Conservation (phyloP, 139 green algal genomes). For the Micromonas pusilla region DNA sequence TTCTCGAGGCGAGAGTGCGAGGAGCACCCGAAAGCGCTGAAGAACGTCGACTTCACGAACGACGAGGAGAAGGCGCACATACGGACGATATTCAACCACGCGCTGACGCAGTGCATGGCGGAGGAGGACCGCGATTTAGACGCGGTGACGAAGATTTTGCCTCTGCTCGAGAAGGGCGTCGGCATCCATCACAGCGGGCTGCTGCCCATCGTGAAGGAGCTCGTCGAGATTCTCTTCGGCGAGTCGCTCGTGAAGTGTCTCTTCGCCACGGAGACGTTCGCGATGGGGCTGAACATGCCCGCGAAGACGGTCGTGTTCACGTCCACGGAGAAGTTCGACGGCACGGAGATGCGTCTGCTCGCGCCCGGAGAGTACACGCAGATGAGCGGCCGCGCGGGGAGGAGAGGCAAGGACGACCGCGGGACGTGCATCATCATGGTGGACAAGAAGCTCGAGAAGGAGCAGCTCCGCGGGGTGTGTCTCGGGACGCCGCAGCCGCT, state of each 20-base stretch:
- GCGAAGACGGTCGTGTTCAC: constrained; percentile 74
- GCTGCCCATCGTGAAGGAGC: constrained; percentile 73
- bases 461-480: constrained; percentile 38
- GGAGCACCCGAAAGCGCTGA: constrained; percentile 42
- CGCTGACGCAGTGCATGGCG: constrained; percentile 5
- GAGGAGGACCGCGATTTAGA: constrained; percentile 20
- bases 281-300: constrained; percentile 80
- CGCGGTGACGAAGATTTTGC: constrained; percentile 39
- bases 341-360: constrained; percentile 48
- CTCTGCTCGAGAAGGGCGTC: constrained; percentile 56
- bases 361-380: constrained; percentile 69
- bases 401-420: constrained; percentile 80
- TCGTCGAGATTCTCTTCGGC: constrained; percentile 76
- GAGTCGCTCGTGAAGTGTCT: constrained; percentile 66
- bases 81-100: constrained; percentile 33
- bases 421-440: constrained; percentile 84
- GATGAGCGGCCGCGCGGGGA: constrained; percentile 88
- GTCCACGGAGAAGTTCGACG: constrained; percentile 67
- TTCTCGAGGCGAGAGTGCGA: constrained; percentile 75
- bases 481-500: constrained; percentile 35
- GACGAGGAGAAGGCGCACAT: constrained; percentile 42
- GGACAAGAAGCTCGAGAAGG: constrained; percentile 38
- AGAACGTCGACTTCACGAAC: constrained; percentile 44
- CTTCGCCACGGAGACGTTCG: constrained; percentile 81
- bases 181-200: constrained; percentile 66